These are phyloP conservation scores for Phaeosphaeria sp. DNA, from an alignment of 2,329 filamentous ascomycete genomes.

Conservation along the genomic window DNA sequence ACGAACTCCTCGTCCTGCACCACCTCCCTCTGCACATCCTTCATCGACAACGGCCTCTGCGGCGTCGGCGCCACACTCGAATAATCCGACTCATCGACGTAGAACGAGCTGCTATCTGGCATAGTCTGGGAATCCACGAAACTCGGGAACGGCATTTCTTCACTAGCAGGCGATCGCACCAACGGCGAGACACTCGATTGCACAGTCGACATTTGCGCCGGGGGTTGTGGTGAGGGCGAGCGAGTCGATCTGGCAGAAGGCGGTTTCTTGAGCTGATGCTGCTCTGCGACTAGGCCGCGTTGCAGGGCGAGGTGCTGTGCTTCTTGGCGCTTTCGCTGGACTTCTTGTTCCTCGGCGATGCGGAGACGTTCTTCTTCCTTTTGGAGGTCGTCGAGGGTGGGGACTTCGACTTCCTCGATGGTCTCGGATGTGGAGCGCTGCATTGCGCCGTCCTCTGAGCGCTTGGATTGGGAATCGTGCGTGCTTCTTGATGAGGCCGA, in stretches of 20 bases:
- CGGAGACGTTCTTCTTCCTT: conserved; percentile 63
- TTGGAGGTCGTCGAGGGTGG: conserved; percentile 62
- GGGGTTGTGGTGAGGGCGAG: conserved; percentile 18
- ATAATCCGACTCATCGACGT: conserved; percentile 38
- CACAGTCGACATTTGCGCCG: conserved; percentile 15
- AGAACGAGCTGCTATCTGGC: conserved; percentile 39
- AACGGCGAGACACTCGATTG: conserved; percentile 22
- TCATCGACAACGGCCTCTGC: conserved; percentile 31
- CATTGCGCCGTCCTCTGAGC: conserved; percentile 21
- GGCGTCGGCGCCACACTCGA: conserved; percentile 35
- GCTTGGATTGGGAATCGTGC: conserved; percentile 28
- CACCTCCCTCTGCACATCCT: conserved; percentile 20
- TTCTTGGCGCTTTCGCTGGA: conserved; percentile 61
- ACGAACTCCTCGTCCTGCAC: conserved; percentile 32
- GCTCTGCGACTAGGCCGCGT: conserved; percentile 56
- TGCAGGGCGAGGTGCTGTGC: conserved; percentile 63
- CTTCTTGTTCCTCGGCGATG: conserved; percentile 62
- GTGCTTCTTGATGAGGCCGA: conserved; percentile 56
- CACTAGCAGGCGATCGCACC: conserved; percentile 23
- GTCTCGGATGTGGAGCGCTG: conserved; percentile 31
- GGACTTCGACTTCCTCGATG: conserved; percentile 40
- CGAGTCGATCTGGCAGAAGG: conserved; percentile 12
- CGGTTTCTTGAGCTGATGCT: conserved; percentile 22
- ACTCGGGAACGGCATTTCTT: conserved; percentile 24
- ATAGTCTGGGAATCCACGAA: conserved; percentile 38